A percentile compares a stretch with the other conserved stretches of the same genome.
Conservation (phyloP, 169 alveolate genomes). For the Plasmodium gonderi region DNA sequence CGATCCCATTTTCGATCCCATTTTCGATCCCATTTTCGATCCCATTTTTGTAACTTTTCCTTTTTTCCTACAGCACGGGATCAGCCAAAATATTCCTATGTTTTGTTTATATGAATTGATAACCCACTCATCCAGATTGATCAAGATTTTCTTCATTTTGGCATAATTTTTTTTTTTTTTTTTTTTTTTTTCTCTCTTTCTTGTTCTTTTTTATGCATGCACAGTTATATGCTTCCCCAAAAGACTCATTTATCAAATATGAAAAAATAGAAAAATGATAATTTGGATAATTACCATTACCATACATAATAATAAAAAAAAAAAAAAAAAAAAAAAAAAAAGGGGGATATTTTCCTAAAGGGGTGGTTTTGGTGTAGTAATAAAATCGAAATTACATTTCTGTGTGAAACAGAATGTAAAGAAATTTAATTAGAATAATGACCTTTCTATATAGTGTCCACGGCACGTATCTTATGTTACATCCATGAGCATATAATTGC, state of each 20-base stretch:
- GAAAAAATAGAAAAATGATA: background rate
- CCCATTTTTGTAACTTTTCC: background rate
- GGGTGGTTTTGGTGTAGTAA: too few species aligned
- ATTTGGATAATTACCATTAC: background rate
- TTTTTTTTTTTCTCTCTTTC: background rate
- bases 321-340: slow-evolving; percentile 13
- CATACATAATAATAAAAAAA: background rate
- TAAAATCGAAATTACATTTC: too few species aligned
- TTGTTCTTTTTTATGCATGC: background rate
- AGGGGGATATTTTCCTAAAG: too few species aligned
- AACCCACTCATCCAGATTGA: background rate
- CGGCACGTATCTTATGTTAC: background rate
- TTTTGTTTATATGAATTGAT: slow-evolving; percentile 41
- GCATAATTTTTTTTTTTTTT: background rate
- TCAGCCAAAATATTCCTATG: slow-evolving; percentile 67
- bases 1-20: background rate
- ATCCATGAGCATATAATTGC: slow-evolving; percentile 3
- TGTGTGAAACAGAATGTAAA: too few species aligned
- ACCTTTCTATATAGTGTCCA: too few species aligned
- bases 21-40: background rate
- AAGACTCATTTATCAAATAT: background rate
- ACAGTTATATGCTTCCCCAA: background rate
- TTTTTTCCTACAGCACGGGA: slow-evolving; percentile 38
- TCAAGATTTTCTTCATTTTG: background rate
- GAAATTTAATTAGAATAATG: too few species aligned